phyloP scores from a whole-genome alignment of 257 asterid species.

The Eustoma russellianum region DNA sequence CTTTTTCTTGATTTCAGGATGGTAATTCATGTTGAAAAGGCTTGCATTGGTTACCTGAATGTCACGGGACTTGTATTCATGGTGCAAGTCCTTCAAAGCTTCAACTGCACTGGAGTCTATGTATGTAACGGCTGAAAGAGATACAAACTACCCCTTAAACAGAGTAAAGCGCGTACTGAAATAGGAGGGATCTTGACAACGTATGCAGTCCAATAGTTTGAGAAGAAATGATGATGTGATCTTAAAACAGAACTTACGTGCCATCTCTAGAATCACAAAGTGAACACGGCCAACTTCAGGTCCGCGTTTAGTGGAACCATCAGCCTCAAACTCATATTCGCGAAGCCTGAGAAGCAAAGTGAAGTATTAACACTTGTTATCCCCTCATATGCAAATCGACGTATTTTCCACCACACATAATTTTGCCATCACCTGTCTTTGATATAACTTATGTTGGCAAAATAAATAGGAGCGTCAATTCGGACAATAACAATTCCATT shows the following conservation, averaged over 20 bases:
- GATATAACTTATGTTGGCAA: conserved; percentile 88
- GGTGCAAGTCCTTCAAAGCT: conserved; percentile 78
- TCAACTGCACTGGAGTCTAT: conserved; percentile 94
- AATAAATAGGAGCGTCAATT: conserved; percentile 90
- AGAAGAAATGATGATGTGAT: neutral
- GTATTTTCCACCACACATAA: neutral
- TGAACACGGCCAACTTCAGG: conserved; percentile 73
- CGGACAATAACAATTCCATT: conserved; percentile 95
- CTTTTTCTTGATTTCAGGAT: too few relatives aligned
- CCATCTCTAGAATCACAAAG: conserved; percentile 89
- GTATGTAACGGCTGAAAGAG: conserved; percentile 74
- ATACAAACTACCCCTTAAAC: conserved; percentile 7
- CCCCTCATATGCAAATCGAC: too few relatives aligned
- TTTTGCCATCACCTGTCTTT: conserved; percentile 60
- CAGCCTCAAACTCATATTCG: conserved; percentile 70
- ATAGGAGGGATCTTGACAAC: too few relatives aligned
- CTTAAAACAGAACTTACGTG: conserved; percentile 58
- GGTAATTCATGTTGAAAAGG: too few relatives aligned
- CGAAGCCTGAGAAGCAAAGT: conserved; percentile 52
- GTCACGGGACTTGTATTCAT: conserved; percentile 75
- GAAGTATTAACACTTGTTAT: neutral
- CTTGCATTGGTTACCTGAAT: conserved; percentile 48
- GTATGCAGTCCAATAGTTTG: neutral
- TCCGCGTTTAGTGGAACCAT: conserved; percentile 58
- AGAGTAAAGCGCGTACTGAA: too few relatives aligned